A percentile compares a stretch with the other conserved stretches of the same genome.
phyloP scores from a whole-genome alignment of 2,329 filamentous ascomycete genomes.

The Diaporthe destruens region DNA sequence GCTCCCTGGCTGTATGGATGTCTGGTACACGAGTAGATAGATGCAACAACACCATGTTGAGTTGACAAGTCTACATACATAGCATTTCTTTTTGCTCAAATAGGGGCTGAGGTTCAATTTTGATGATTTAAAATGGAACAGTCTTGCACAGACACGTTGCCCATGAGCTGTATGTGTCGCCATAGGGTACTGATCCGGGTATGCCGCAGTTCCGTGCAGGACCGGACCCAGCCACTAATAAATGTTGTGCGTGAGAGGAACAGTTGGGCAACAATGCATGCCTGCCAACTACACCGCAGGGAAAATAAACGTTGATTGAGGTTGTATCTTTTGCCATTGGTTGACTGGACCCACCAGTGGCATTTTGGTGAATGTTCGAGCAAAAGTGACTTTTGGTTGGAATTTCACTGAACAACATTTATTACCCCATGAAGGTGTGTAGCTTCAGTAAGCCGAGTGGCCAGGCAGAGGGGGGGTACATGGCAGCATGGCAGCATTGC shows the following conservation, averaged over 20 bases:
- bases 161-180: background rate
- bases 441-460: background rate
- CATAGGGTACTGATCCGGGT: background rate
- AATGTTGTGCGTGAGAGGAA: background rate
- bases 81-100: background rate
- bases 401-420: too few relatives aligned
- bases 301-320: too few relatives aligned
- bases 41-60: background rate
- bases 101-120: background rate
- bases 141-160: background rate
- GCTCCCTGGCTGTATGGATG: conserved; percentile 1
- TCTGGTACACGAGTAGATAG: background rate
- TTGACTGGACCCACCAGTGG: too few relatives aligned
- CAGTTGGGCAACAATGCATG: background rate
- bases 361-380: too few relatives aligned
- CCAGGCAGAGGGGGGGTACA: conserved; percentile 4
- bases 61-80: background rate
- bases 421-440: too few relatives aligned
- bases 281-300: too few relatives aligned
- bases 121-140: too few relatives aligned
- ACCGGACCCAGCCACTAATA: background rate
- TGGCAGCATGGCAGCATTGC: background rate
- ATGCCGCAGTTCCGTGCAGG: background rate
- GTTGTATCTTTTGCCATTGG: too few relatives aligned
- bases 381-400: too few relatives aligned